phyloP scores from a whole-genome alignment of 768 basidiomycete species.

The Psilocybe sp. region DNA sequence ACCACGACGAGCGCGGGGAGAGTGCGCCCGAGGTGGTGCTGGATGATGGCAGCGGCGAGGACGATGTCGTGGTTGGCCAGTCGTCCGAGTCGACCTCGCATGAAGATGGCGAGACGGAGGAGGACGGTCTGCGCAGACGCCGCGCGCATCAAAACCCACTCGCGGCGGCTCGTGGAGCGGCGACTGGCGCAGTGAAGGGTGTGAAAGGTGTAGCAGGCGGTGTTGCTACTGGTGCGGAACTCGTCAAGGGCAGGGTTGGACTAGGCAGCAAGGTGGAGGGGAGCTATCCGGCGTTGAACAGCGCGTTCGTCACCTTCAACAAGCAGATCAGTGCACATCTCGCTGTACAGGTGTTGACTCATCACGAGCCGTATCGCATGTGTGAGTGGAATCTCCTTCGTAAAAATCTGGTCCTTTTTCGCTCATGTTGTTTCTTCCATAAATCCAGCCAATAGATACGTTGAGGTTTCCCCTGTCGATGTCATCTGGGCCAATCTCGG shows the following conservation, averaged over 20 bases:
- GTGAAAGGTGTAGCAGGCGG: conserved; percentile 8
- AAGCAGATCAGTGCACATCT: conserved; percentile 92
- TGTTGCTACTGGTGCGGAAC: conserved; percentile 21
- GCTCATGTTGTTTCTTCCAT: background rate
- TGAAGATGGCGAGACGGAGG: conserved; percentile 12
- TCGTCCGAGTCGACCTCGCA: background rate
- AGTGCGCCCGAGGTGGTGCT: conserved; percentile 10
- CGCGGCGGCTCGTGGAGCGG: conserved; percentile 14
- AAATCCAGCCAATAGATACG: conserved; percentile 49
- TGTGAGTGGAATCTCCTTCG: conserved; percentile 23
- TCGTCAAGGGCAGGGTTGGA: conserved; percentile 19
- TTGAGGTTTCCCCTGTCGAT: conserved; percentile 84
- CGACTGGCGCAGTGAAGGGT: conserved; percentile 16
- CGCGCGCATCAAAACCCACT: conserved; percentile 12
- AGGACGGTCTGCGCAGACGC: conserved; percentile 7
- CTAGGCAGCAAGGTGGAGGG: conserved; percentile 17
- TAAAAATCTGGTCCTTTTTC: background rate
- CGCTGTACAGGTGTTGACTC: conserved; percentile 69
- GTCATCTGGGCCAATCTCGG: conserved; percentile 91
- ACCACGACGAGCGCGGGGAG: conserved; percentile 23
- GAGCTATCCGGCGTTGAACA: conserved; percentile 58
- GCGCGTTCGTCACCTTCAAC: conserved; percentile 89
- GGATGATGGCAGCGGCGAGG: conserved; percentile 12
- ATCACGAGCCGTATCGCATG: conserved; percentile 87
- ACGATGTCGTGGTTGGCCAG: conserved; percentile 13